A percentile compares a stretch with the other conserved stretches of the same genome.
These are phyloP conservation scores for Trametes coccinea DNA, from an alignment of 768 basidiomycete species.

Conservation along the genomic window DNA sequence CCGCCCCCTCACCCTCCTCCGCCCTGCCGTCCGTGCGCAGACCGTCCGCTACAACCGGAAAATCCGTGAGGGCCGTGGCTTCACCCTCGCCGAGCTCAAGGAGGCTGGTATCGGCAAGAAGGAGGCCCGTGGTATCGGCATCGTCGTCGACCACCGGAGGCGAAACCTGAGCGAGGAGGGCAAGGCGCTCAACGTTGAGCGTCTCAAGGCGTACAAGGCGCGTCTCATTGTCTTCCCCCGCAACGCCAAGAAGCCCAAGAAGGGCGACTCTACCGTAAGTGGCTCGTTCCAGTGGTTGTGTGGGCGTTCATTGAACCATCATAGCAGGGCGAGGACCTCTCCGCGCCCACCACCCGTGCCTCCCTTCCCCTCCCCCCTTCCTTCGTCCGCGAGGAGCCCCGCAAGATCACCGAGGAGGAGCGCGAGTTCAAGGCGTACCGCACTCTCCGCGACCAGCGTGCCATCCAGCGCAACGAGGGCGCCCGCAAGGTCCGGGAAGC, in stretches of 20 bases:
- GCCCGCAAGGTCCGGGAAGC: constrained; percentile 81
- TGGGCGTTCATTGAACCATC: constrained; percentile 16
- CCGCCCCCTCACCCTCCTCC: constrained; percentile 87
- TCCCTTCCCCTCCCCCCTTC: constrained; percentile 66
- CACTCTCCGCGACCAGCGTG: constrained; percentile 83
- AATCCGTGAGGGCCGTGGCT: constrained; percentile 94
- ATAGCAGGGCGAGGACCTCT: constrained; percentile 79
- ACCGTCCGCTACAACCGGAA: constrained; percentile 99
- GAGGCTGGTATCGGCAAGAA: constrained; percentile 93
- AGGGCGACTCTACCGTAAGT: constrained; percentile 89
- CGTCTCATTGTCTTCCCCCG: constrained; percentile 96
- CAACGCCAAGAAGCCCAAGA: constrained; percentile 93
- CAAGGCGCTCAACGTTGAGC: constrained; percentile 91
- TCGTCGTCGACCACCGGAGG: constrained; percentile 96
- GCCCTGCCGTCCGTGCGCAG: constrained; percentile 95
- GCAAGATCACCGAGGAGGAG: constrained; percentile 91
- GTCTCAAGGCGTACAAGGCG: constrained; percentile 90
- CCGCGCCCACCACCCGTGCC: constrained; percentile 70
- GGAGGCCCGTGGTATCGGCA: constrained; percentile 89
- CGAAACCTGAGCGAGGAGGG: constrained; percentile 96
- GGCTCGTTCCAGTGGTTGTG: neutral
- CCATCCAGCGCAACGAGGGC: constrained; percentile 83
- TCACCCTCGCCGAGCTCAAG: constrained; percentile 93
- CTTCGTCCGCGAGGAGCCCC: constrained; percentile 77
- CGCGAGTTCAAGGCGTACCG: constrained; percentile 86